Base-by-base conservation (phyloP, 2,329 filamentous ascomycete genomes). In the Neofusicoccum cordaticola region DNA sequence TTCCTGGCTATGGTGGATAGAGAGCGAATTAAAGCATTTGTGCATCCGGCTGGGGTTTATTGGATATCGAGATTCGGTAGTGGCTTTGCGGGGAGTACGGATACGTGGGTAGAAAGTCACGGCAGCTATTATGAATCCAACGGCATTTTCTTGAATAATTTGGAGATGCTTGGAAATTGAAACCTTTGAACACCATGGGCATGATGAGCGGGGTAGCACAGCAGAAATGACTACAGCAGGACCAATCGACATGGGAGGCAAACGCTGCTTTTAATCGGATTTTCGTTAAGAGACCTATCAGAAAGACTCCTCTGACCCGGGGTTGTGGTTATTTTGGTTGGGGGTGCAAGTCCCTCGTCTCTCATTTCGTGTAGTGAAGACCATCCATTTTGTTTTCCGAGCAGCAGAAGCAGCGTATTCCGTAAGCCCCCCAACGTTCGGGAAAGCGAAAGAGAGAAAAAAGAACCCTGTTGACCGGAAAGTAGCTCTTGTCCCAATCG, bases 1-100 rank as follows among this genome's bases (percentile, higher is more conserved):
- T 41, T 17, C 4, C 12, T 45, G 12, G 42, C n/a, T 42, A 67
- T 65, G 12, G 62, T 66, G 19, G 68, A 69, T 52, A 66, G 66
- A 51, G 71, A 67, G 22, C 27, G 27, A 31, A 31, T 41, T 69
- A 65, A 39, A 39, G 48, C 71, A 68, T 9, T 66, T 68, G 13
- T 64, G 62, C 27, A 67, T 66, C 34, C 64, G 58, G 53, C 63
- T 67, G 9, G 66, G 65, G 37, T 68, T 65, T 22, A 11, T 35
- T 58, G 37, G 39, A 27, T 15, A 12, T 58, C 39, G 9, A 11
- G 4, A 15, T 37, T 37, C 17, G 11, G 15, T 13, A 47, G 51
- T 56, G 15, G 61, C 19, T 37, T 19, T 62, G 51, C 37, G 17
- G 13, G 51, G 66, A 57, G 27, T 68, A 72, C 50, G 65, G 27